A percentile compares a stretch with the other conserved stretches of the same genome.
phyloP scores from a whole-genome alignment of 495 filamentous ascomycete genomes.

The Xylaria palmicola region DNA sequence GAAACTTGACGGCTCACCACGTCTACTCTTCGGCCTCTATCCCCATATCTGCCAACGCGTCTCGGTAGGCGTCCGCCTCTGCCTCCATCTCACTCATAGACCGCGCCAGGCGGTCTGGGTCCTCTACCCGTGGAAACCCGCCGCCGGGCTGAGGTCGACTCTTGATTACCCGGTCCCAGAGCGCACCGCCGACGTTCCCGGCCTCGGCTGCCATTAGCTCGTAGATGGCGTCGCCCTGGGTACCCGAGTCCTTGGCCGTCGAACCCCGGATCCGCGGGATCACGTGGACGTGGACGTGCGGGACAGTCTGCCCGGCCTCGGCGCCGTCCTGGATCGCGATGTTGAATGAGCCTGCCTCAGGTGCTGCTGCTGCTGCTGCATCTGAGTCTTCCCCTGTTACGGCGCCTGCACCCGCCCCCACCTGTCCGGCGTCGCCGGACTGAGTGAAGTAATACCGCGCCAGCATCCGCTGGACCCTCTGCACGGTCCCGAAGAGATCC shows the following conservation, averaged over 20 bases:
- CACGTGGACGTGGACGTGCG: slow-evolving; percentile 91
- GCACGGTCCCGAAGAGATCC: slow-evolving; percentile 83
- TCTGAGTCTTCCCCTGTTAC: neutral
- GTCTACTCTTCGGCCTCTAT: neutral
- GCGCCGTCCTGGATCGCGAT: slow-evolving; percentile 89
- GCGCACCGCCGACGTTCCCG: slow-evolving; percentile 71
- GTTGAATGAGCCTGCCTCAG: slow-evolving; percentile 66
- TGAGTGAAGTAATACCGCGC: slow-evolving; percentile 64
- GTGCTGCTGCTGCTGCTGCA: neutral
- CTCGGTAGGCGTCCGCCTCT: slow-evolving; percentile 68
- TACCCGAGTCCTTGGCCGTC: slow-evolving; percentile 47
- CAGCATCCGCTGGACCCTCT: slow-evolving; percentile 75
- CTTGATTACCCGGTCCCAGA: slow-evolving; percentile 41
- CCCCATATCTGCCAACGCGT: slow-evolving; percentile 38
- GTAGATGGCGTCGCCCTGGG: slow-evolving; percentile 66
- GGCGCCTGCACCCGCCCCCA: neutral
- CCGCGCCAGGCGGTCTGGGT: slow-evolving; percentile 67
- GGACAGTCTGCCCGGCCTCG: slow-evolving; percentile 84
- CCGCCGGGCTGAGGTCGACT: slow-evolving; percentile 34
- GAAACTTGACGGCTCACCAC: neutral
- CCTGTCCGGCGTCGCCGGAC: neutral
- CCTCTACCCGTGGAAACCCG: slow-evolving; percentile 56
- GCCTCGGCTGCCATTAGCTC: slow-evolving; percentile 79
- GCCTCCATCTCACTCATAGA: slow-evolving; percentile 71
- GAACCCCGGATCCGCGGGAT: slow-evolving; percentile 65